Conservation (phyloP, 495 filamentous ascomycete genomes). For the Hyaloscypha hepaticicola region DNA sequence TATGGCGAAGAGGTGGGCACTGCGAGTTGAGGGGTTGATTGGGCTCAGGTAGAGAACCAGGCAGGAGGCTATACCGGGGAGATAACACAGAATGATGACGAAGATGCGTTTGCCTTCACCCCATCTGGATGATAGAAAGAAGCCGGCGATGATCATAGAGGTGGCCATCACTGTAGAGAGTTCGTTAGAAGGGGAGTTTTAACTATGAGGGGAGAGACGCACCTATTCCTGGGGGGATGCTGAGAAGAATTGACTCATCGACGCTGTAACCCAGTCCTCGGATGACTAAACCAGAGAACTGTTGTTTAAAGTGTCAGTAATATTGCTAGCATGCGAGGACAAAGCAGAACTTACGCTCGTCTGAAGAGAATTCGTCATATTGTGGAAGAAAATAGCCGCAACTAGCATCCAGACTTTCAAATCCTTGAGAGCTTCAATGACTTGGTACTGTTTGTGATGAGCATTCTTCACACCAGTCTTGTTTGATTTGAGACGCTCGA, state of each 20-base stretch:
- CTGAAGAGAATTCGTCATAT: slow-evolving; percentile 5
- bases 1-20: slow-evolving; percentile 9
- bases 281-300: slow-evolving; percentile 1
- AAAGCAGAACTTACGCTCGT: not conserved
- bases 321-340: not conserved
- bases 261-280: slow-evolving; percentile 6
- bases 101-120: slow-evolving; percentile 18
- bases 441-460: slow-evolving; percentile 63
- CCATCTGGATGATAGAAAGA: slow-evolving; percentile 9
- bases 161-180: not conserved
- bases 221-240: slow-evolving; percentile 7
- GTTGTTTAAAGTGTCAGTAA: not conserved
- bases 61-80: slow-evolving; percentile 11
- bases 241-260: not conserved
- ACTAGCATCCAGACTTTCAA: slow-evolving; percentile 49
- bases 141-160: slow-evolving; percentile 1
- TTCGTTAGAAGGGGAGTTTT: not conserved
- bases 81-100: slow-evolving; percentile 11
- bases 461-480: slow-evolving; percentile 70
- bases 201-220: not conserved
- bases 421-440: slow-evolving; percentile 56
- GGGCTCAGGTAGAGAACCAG: slow-evolving; percentile 11
- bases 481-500: slow-evolving; percentile 65
- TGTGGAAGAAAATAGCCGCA: slow-evolving; percentile 5
- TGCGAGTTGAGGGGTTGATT: slow-evolving; percentile 1